A percentile compares a stretch with the other conserved stretches of the same genome.
These are phyloP conservation scores for Sphaerosporella brunnea DNA, from an alignment of 495 filamentous ascomycete species.

Conservation along the genomic window DNA sequence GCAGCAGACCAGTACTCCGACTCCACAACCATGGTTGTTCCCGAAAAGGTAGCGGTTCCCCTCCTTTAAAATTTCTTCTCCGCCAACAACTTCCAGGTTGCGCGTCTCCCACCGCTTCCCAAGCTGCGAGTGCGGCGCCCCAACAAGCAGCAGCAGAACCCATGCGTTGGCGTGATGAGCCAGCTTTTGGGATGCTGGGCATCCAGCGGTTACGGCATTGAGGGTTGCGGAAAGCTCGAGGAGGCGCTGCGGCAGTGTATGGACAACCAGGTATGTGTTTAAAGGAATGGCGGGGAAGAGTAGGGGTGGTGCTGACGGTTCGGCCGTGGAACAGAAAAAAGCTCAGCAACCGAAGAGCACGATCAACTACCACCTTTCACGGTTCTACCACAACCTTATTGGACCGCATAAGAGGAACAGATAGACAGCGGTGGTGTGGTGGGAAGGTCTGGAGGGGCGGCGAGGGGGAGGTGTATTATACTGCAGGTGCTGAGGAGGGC, in stretches of 20 bases:
- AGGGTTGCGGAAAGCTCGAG: constrained; percentile 67
- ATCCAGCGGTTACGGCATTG: constrained; percentile 53
- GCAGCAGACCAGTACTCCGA: too few relatives aligned
- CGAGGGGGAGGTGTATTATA: not conserved
- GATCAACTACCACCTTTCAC: constrained; percentile 85
- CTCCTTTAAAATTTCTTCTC: too few relatives aligned
- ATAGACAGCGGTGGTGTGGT: constrained; percentile 14
- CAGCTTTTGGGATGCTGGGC: constrained; percentile 91
- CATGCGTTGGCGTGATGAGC: constrained; percentile 71
- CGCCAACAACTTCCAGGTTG: too few relatives aligned
- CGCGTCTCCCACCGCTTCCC: constrained; percentile 73
- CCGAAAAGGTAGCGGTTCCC: too few relatives aligned
- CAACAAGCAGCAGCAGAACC: constrained; percentile 54
- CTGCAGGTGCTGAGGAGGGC: not conserved
- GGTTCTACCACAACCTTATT: constrained; percentile 68
- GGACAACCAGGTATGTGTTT: constrained; percentile 53
- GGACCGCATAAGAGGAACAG: constrained; percentile 54
- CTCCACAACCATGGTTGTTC: too few relatives aligned
- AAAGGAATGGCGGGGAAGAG: not conserved
- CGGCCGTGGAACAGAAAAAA: constrained; percentile 1
- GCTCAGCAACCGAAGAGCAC: constrained; percentile 52
- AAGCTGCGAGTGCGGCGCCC: constrained; percentile 69
- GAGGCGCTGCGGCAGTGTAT: constrained; percentile 75
- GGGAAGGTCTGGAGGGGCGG: not conserved
- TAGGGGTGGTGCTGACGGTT: not conserved